A percentile compares a stretch with the other conserved stretches of the same genome.
phyloP scores from a whole-genome alignment of 2,329 filamentous ascomycete genomes.

The Fusarium lateritium region DNA sequence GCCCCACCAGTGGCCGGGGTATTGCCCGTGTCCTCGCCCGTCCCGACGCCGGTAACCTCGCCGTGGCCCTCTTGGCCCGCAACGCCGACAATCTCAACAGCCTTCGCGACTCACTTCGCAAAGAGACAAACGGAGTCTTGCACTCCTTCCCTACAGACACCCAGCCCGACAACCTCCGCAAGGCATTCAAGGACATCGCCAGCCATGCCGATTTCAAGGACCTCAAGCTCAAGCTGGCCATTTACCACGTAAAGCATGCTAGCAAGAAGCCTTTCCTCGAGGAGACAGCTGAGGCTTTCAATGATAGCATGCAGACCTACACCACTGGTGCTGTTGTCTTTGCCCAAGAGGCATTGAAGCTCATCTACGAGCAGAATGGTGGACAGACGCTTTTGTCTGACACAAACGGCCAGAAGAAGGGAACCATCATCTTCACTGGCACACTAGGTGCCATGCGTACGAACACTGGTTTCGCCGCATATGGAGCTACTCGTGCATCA shows the following conservation, averaged over 20 bases:
- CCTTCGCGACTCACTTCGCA: conserved; percentile 59
- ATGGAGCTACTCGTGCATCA: conserved; percentile 66
- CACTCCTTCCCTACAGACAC: conserved; percentile 40
- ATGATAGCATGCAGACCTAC: conserved; percentile 64
- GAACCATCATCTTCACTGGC: conserved; percentile 70
- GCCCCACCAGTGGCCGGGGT: conserved; percentile 66
- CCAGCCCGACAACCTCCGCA: conserved; percentile 12
- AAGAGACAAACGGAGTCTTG: conserved; percentile 58
- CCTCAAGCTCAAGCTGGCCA: conserved; percentile 66
- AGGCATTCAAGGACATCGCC: conserved; percentile 57
- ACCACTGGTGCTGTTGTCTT: conserved; percentile 70
- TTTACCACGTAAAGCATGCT: conserved; percentile 70
- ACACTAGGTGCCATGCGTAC: conserved; percentile 68
- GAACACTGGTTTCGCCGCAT: conserved; percentile 68
- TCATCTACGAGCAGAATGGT: conserved; percentile 67
- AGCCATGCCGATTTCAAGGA: conserved; percentile 61
- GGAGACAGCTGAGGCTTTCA: conserved; percentile 66
- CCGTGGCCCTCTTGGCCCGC: conserved; percentile 39
- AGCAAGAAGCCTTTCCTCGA: conserved; percentile 69
- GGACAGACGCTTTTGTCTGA: conserved; percentile 60
- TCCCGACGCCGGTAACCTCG: conserved; percentile 31
- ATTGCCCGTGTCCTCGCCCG: conserved; percentile 62
- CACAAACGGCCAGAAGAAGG: conserved; percentile 65
- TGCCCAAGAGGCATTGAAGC: conserved; percentile 65
- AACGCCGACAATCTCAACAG: conserved; percentile 35